Conservation (phyloP, 2,329 filamentous ascomycete species). For the Trichoderma aggressivum region DNA sequence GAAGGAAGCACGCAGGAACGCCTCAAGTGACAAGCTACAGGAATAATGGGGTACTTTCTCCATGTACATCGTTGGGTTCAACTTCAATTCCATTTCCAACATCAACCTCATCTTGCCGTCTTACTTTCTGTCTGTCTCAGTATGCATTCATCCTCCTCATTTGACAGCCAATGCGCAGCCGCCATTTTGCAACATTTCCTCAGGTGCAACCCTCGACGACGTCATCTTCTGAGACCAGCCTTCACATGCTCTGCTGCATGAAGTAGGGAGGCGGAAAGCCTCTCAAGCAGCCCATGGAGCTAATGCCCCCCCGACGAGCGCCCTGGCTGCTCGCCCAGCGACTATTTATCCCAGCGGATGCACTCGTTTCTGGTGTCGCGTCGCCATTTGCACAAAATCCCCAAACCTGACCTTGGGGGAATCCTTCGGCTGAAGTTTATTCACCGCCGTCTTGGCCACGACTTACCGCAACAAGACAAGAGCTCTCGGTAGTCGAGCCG, state of each 20-base stretch:
- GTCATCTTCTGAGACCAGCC: background rate
- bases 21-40: constrained; percentile 8
- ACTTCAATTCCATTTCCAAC: background rate
- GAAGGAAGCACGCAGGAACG: background rate
- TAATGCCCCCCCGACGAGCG: background rate
- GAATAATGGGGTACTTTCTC: background rate
- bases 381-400: background rate
- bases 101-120: background rate
- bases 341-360: background rate
- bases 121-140: background rate
- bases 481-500: constrained; percentile 14
- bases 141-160: background rate
- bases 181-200: background rate
- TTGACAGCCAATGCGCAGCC: background rate
- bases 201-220: background rate
- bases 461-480: constrained; percentile 15
- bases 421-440: constrained; percentile 13
- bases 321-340: background rate
- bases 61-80: background rate
- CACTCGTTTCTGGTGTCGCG: background rate
- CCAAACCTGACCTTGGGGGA: background rate
- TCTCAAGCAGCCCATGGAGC: background rate
- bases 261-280: background rate
- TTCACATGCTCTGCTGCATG: background rate
- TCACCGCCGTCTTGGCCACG: constrained; percentile 7